Evolutionary conservation across 306 rosid genomes (phyloP), one percentile per base, ranked within the genome.

Genomic region (Lathyrus oleraceus): DNA sequence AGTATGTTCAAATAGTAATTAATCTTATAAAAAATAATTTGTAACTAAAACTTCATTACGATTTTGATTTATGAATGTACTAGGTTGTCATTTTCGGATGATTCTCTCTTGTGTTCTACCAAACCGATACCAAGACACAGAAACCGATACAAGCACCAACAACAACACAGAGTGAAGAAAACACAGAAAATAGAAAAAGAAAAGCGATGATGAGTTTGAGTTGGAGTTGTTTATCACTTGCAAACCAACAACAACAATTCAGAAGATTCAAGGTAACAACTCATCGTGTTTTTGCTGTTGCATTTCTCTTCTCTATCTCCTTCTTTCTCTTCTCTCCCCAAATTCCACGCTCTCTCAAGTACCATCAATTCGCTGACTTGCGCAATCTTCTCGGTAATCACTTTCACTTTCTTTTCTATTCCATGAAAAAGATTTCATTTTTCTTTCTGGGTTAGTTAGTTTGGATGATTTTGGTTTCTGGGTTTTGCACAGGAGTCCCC

Each of bases 401-500:
- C 5, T 79, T n/a, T 52, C 32, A 58, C 1, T 59, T 48, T 72
- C 16, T 20, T 1, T 5, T 20, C 10, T 15, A 2, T 21, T 44
- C 28, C 5, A 1, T 32, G 13, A 44, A 19, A 20, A 49, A 38
- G 8, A 14, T 10, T 17, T 65, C 23, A 13, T 40, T 36, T 67
- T 67, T 45, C 4, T 80, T 79, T 19, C 38, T 30, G 69, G 38
- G 23, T 69, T 47, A 61, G 5, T 70, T 32, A 5, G 12, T 61
- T 72, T 47, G 35, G 21, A 9, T 53, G 42, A 67, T 76, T 76
- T 39, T 49, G 56, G 45, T 40, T 42, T 62, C 73, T 83, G 85
- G 84, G 83, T 79, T 3, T 59, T 64, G 63, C 60, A 2, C 85
- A 86, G 91, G 91, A 42, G 86, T 88, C 6, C 95, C 95, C 28